Evolutionary conservation across 306 rosid species (phyloP), one percentile per base, ranked within the genome.

Genomic region (Cercis canadensis): DNA sequence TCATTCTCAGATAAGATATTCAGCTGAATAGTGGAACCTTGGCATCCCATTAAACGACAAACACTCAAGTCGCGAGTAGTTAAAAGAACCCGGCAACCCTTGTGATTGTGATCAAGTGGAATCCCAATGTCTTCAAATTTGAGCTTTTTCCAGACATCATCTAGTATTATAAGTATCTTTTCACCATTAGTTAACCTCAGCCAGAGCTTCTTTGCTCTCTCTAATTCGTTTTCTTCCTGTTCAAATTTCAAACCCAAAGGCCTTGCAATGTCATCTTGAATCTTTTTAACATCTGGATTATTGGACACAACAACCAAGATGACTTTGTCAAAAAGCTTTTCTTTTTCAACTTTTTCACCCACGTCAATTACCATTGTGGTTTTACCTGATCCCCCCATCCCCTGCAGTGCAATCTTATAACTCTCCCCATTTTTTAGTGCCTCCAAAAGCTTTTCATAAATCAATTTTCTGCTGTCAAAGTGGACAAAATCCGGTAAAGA

Each of bases 181-280:
- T 52, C 14, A 18, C 9, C 36, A 2, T 4, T 18, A 11, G 16
- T 62, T 62, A 62, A 18, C 43, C 67, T 62, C 2, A 0, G 8
- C 17, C 67, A 41, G 0, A 62, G 5, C 3, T 1, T 1, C 10
- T 6, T 40, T 0, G 17, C 37, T 11, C 67, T 41, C 5, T 12
- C 10, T 0, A 0, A 18, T 0, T 62, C 37, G 0, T 8, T 9
- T 18, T 15, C 67, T 0, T 13, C 39, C 0, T 19, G 43, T 5
- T 8, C 0, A 0, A 41, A 0, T 2, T 3, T 0, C 36, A 62
- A 16, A 6, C 36, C 7, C n/a, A 58, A 36, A 6, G 29, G 16
- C 0, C 2, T 11, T 58, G 64, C 64, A 14, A 58, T 58, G 1
- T 56, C 3, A 24, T 11, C 62, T 56, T 56, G 62, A 4, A 56